Percentiles rank a stretch among this genome's conserved stretches.
phyloP scores from a whole-genome alignment of 768 basidiomycete species.

The Pulveroboletus frians region DNA sequence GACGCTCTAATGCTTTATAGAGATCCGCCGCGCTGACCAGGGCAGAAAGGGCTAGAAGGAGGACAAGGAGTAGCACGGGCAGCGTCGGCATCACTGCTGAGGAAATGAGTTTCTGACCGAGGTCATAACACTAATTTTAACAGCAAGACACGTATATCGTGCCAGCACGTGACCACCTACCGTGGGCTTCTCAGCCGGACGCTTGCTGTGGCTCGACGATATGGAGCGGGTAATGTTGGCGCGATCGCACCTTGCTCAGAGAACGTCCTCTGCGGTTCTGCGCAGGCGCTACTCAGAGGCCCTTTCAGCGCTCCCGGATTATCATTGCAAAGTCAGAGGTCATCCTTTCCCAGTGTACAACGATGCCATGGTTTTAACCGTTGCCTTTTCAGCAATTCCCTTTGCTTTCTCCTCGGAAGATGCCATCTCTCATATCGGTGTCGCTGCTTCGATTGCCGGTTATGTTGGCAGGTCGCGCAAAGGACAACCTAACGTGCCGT shows the following conservation, averaged over 20 bases:
- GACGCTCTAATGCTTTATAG: slow-evolving; percentile 80
- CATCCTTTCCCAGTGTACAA: slow-evolving; percentile 4
- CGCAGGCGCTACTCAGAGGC: slow-evolving; percentile 20
- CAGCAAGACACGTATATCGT: slow-evolving; percentile 30
- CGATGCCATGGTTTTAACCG: slow-evolving; percentile 5
- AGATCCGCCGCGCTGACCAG: slow-evolving; percentile 56
- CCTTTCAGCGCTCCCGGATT: slow-evolving; percentile 10
- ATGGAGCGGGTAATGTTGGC: slow-evolving; percentile 13
- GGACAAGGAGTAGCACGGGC: slow-evolving; percentile 25
- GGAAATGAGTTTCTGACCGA: background rate
- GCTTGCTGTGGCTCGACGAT: background rate
- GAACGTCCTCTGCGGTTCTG: background rate
- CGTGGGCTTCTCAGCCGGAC: too few relatives aligned
- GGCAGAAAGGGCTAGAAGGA: slow-evolving; percentile 30
- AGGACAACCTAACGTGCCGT: slow-evolving; percentile 11
- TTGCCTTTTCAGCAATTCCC: slow-evolving; percentile 40
- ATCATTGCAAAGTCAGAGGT: slow-evolving; percentile 40
- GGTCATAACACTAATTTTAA: background rate
- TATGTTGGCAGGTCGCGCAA: slow-evolving; percentile 17
- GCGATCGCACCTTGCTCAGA: slow-evolving; percentile 7
- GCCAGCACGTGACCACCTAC: slow-evolving; percentile 23
- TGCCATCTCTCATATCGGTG: slow-evolving; percentile 38
- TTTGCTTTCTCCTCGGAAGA: slow-evolving; percentile 45
- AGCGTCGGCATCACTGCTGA: slow-evolving; percentile 20
- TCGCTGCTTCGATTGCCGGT: slow-evolving; percentile 30